Evolutionary conservation across 495 filamentous ascomycete species (phyloP).

Genomic region (Podospora comata): DNA sequence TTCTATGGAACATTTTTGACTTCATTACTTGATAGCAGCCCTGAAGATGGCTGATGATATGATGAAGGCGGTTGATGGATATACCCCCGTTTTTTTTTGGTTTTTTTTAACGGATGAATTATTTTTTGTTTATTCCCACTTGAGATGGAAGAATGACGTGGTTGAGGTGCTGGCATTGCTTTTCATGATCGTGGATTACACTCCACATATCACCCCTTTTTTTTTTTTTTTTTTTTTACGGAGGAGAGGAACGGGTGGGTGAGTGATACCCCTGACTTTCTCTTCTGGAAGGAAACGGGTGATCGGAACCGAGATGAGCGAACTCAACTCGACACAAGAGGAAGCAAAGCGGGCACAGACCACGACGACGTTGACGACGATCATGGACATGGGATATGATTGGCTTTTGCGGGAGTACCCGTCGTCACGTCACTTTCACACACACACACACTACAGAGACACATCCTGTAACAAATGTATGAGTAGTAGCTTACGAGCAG

Average conservation of each 20-base stretch:
- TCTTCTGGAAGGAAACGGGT: background rate
- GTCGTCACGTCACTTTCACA: background rate
- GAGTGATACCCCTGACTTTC: background rate
- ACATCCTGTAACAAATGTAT: constrained; percentile 3
- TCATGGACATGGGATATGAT: background rate
- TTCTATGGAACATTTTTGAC: constrained; percentile 1
- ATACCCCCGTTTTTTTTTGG: constrained; percentile 24
- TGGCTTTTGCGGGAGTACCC: background rate
- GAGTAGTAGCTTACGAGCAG: background rate
- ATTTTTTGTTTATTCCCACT: background rate
- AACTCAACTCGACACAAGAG: background rate
- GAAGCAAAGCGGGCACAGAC: background rate
- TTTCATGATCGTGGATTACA: background rate
- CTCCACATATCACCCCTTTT: background rate
- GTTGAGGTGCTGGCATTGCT: background rate
- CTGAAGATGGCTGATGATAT: constrained; percentile 12
- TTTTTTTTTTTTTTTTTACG: background rate
- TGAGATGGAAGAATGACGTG: constrained; percentile 1
- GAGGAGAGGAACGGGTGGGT: background rate
- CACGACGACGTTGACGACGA: no score
- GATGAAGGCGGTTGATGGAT: constrained; percentile 26
- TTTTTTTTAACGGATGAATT: background rate
- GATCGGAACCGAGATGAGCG: background rate
- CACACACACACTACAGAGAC: background rate
- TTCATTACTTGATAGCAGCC: background rate